Conservation (phyloP, 2,329 filamentous ascomycete species). For the Monosporascus cannonballus region DNA sequence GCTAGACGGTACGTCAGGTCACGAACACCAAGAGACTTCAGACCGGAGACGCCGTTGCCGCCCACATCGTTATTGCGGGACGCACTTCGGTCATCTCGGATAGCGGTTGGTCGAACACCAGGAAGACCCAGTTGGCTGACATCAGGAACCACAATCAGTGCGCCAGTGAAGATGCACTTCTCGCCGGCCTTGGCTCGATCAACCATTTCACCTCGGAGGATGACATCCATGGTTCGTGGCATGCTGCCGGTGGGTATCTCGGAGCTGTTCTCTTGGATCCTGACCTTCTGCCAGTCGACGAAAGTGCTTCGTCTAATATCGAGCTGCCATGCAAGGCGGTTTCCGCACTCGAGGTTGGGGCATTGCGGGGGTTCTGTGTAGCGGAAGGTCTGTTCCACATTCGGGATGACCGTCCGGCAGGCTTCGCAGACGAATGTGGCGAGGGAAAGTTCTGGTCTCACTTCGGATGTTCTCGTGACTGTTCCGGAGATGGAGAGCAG, state of each 20-base stretch:
- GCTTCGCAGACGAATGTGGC: constrained; percentile 89
- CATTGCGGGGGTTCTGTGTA: constrained; percentile 97
- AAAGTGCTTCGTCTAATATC: constrained; percentile 97
- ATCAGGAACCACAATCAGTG: constrained; percentile 92
- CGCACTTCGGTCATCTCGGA: constrained; percentile 73
- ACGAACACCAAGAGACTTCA: constrained; percentile 89
- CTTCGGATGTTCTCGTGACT: constrained; percentile 93
- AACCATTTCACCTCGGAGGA: constrained; percentile 93
- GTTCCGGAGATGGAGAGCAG: constrained; percentile 94
- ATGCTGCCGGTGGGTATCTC: constrained; percentile 98
- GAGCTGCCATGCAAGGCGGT: constrained; percentile 89
- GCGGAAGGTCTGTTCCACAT: constrained; percentile 94
- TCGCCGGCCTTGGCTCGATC: constrained; percentile 96
- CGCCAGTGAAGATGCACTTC: constrained; percentile 96
- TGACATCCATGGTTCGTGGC: constrained; percentile 96
- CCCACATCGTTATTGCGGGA: constrained; percentile 72
- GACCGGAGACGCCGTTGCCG: constrained; percentile 75
- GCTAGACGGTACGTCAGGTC: constrained; percentile 93
- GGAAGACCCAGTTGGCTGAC: constrained; percentile 92
- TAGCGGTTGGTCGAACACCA: constrained; percentile 73
- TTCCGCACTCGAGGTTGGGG: constrained; percentile 79
- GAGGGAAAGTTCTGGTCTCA: constrained; percentile 84
- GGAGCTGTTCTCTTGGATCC: constrained; percentile 95
- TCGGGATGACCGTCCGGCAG: constrained; percentile 77
- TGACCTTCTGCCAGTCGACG: constrained; percentile 98